A percentile compares a stretch with the other conserved stretches of the same genome.
Conservation (phyloP, 805 yeast species). For the Candida schatavii region DNA sequence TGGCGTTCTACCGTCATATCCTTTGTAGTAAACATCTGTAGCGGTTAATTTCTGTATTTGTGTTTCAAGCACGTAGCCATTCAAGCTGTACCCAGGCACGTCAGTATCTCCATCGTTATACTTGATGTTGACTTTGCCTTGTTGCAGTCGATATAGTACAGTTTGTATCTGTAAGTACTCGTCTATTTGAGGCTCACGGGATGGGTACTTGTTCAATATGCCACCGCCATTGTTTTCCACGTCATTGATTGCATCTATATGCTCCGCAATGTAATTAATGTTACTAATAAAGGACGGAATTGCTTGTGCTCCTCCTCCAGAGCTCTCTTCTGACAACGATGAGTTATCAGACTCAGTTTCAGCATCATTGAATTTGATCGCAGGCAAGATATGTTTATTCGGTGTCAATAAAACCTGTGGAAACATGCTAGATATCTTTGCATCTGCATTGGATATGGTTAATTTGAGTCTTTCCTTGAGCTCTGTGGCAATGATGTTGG, state of each 20-base stretch:
- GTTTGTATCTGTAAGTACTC: not conserved
- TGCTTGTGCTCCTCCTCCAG: not conserved
- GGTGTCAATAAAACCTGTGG: not conserved
- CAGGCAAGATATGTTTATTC: slow-evolving; percentile 6
- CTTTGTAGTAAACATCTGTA: slow-evolving; percentile 17
- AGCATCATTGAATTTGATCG: slow-evolving; percentile 4
- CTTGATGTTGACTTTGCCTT: not conserved
- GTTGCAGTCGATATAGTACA: not conserved
- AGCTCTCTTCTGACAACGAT: slow-evolving; percentile 1
- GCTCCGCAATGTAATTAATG: slow-evolving; percentile 22
- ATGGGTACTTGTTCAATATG: not conserved
- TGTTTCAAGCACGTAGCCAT: slow-evolving; percentile 22
- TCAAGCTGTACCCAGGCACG: too few relatives aligned
- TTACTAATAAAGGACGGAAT: slow-evolving; percentile 23
- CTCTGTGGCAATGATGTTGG: not conserved
- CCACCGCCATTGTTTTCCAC: not conserved
- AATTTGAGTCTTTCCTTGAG: not conserved
- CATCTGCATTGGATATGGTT: not conserved
- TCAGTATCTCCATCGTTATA: not conserved
- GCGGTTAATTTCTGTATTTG: slow-evolving; percentile 13
- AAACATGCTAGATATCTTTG: not conserved
- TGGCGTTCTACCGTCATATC: slow-evolving; percentile 12
- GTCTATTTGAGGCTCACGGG: not conserved
- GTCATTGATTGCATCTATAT: slow-evolving; percentile 8
- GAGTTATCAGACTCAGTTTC: slow-evolving; percentile 1